Evolutionary conservation across 352 stramenopile genomes (phyloP).

Genomic region (Phytophthora fragariae): DNA sequence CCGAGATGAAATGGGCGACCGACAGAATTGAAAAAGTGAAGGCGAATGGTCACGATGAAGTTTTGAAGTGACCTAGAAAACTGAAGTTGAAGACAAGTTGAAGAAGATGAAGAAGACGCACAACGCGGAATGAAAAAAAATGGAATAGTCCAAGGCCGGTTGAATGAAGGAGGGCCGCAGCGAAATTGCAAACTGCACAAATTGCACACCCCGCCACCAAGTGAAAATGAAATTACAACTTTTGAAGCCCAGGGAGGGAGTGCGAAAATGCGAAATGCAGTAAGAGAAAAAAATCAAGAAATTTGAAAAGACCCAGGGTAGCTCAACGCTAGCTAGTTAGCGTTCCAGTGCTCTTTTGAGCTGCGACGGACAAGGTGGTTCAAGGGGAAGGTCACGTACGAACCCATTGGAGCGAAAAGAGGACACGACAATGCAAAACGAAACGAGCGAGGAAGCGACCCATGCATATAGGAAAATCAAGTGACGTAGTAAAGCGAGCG

Average conservation of each 20-base stretch:
- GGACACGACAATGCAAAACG: conserved; percentile 11
- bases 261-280: conserved; percentile 48
- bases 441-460: conserved; percentile 15
- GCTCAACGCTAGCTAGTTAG: conserved; percentile 25
- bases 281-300: conserved; percentile 44
- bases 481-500: conserved; percentile 53
- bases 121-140: conserved; percentile 33
- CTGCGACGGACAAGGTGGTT: conserved; percentile 12
- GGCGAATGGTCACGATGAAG: conserved; percentile 44
- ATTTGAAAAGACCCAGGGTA: conserved; percentile 40
- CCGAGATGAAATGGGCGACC: conserved; percentile 33
- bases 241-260: conserved; percentile 43
- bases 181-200: conserved; percentile 48
- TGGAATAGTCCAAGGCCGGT: conserved; percentile 34
- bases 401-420: conserved; percentile 23
- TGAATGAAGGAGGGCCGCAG: conserved; percentile 42
- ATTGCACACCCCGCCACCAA: conserved; percentile 34
- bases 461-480: conserved; percentile 53
- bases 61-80: conserved; percentile 39
- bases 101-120: conserved; percentile 26
- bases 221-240: conserved; percentile 55
- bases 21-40: conserved; percentile 40
- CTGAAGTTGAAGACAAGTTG: conserved; percentile 39
- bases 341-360: conserved; percentile 24
- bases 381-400: conserved; percentile 9